Base-by-base conservation (phyloP, 1,139 yeast species). In the Zygosaccharomyces sapae region DNA sequence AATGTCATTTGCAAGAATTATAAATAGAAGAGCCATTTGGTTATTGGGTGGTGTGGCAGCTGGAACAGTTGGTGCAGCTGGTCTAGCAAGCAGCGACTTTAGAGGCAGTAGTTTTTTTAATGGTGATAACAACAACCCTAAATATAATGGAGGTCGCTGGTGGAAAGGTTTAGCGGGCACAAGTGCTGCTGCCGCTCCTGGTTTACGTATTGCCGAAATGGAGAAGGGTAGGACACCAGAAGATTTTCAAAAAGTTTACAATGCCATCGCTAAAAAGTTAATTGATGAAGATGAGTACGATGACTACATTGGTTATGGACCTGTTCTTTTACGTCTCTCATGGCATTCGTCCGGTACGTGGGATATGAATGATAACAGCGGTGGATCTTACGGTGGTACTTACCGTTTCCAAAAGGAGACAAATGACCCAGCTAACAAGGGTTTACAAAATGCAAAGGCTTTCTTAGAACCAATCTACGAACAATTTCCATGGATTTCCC, bases 341-440 rank as follows among this genome's bases (percentile, higher is more conserved):
- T 85, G 92, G 92, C 94, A 85, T 67, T 58, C 79, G 5, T 74
- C 84, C 33, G 94, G 92, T 46, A 82, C 92, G 31, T 85, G 72
- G 66, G 79, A 79, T 57, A 76, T 76, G 66, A 63, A 70, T 40
- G 77, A 76, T 54, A 70, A 75, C 46, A 61, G 76, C 8, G 96
- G 96, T 56, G 97, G 97, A 33, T 82, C 94, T 4, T 84, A 68
- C 65, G 86, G 85, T 50, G 96, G 95, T 57, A 84, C 96, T 45
- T 86, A 87, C 86, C 74, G 87, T 57, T 81, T 74, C 62, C 63
- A 74, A 37, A 79, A 82, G 48, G 96, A 87, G 66, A 70, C 76
- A 25, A 65, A 66, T 40, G 92, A 85, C 60, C 85, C 83, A 10
- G 90, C 83, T 54, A 88, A 88, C 67, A 78, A 77, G 37, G 96